These are phyloP conservation scores for Dictyostelium brefeldianum DNA, from an alignment of 78 protist genomes.

Conservation along the genomic window DNA sequence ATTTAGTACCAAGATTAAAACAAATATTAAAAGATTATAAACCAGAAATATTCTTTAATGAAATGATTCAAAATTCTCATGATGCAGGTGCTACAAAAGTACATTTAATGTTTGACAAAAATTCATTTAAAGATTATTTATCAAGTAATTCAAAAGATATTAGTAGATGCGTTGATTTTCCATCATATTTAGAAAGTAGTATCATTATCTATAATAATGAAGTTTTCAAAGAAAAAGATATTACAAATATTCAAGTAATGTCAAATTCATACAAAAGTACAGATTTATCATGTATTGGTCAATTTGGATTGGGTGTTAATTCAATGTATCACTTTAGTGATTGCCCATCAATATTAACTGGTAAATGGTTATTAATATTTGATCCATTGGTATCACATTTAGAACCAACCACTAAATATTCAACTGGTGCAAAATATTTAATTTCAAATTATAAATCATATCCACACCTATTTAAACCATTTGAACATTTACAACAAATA, in stretches of 20 bases:
- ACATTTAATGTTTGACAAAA: slow-evolving; percentile 42
- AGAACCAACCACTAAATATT: background rate
- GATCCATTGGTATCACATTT: slow-evolving; percentile 45
- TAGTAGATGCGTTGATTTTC: background rate
- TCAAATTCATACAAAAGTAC: slow-evolving; percentile 24
- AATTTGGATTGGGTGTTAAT: slow-evolving; percentile 83
- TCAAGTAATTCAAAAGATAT: too few relatives aligned
- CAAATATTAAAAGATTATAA: slow-evolving; percentile 18
- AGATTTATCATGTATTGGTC: slow-evolving; percentile 52
- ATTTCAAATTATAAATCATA: background rate
- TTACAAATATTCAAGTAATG: slow-evolving; percentile 14
- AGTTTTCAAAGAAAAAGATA: slow-evolving; percentile 53
- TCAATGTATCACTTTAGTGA: slow-evolving; percentile 78
- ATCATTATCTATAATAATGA: slow-evolving; percentile 48
- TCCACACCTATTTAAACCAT: background rate
- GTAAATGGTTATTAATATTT: slow-evolving; percentile 31
- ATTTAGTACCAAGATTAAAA: background rate
- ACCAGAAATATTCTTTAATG: slow-evolving; percentile 13
- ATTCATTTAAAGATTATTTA: background rate
- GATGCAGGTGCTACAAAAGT: slow-evolving; percentile 84
- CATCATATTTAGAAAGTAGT: slow-evolving; percentile 42
- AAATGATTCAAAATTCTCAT: slow-evolving; percentile 89
- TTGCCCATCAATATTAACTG: slow-evolving; percentile 39
- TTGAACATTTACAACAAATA: background rate
- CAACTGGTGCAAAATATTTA: background rate